Base-by-base conservation (phyloP, 345 rosid species). In the Rhodamnia argentea region DNA sequence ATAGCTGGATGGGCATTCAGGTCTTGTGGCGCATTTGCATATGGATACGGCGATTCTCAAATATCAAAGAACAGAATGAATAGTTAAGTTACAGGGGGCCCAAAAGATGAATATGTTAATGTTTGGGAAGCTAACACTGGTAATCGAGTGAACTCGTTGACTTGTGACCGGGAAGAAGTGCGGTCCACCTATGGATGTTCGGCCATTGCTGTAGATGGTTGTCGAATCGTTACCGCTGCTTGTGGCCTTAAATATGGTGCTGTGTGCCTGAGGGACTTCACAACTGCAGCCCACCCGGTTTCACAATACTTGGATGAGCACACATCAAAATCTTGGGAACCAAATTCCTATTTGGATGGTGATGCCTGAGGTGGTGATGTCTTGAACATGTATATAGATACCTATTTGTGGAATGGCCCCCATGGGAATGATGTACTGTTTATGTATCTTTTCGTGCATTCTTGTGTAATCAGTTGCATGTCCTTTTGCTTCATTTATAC, bases 81-180 rank as follows among this genome's bases (percentile, higher is more conserved):
- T 94, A 85, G 94, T 92, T 84, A 89, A 85, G 94, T 92, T 84
- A 89, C 93, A 2, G 93, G 93, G 75, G 91, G 91, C 50, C 82
- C 74, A 6, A 40, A 90, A n/a, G 94, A 93, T 88, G 37, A 5
- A 18, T 20, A 22, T 70, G 40, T 93, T 78, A 88, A 89, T 59
- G 85, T 89, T 82, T 93, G 97, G 97, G 95, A 93, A 82, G 84
- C 91, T 9, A 92, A 89, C 84, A 88, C 93, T 14, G 91, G 92
- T 5, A 70, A 18, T 42, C 87, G 81, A 85, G 86, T 90, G 59
- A 93, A 90, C 62, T 92, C 93, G 52, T 84, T 94, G 84, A 52
- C 54, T 37, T 37, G 40, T 37, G 40, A 3, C 40, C 40, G 40
- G 40, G 40, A 37, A 37, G 40, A 37, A 37, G 40, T 37, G 40